These are phyloP conservation scores for Malus orientalis DNA, from an alignment of 306 rosid genomes.

Conservation along the genomic window DNA sequence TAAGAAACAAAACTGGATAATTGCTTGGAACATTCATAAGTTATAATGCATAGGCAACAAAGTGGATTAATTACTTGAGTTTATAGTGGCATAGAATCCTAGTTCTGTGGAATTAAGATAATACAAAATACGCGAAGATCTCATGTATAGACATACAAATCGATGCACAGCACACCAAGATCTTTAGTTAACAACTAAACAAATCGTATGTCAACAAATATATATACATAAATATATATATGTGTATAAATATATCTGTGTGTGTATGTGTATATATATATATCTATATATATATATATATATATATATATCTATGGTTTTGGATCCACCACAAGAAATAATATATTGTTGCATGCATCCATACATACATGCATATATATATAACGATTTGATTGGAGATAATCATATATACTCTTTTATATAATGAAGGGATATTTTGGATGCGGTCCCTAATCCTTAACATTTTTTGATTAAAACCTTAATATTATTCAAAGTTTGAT, in stretches of 20 bases:
- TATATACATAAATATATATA: background rate
- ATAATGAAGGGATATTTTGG: too few species aligned
- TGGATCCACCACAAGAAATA: conserved; percentile 13
- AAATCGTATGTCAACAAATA: background rate
- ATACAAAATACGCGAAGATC: background rate
- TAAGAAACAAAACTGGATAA: too few species aligned
- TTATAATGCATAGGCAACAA: background rate
- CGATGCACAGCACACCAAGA: background rate
- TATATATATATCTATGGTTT: background rate
- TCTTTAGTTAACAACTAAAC: background rate
- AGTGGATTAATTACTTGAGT: background rate
- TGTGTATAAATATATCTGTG: too few species aligned
- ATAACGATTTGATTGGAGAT: background rate
- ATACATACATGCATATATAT: background rate
- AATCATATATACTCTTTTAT: background rate
- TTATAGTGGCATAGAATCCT: background rate
- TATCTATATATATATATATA: too few species aligned
- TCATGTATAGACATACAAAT: background rate
- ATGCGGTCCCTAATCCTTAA: too few species aligned
- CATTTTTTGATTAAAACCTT: too few species aligned
- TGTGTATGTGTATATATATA: too few species aligned
- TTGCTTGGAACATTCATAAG: too few species aligned
- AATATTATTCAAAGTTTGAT: too few species aligned
- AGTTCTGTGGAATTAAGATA: background rate
- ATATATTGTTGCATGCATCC: conserved; percentile 13